Percentiles rank a stretch among this genome's conserved stretches.
phyloP scores from a whole-genome alignment of 2,329 filamentous ascomycete genomes.

The Monilinia polystroma region DNA sequence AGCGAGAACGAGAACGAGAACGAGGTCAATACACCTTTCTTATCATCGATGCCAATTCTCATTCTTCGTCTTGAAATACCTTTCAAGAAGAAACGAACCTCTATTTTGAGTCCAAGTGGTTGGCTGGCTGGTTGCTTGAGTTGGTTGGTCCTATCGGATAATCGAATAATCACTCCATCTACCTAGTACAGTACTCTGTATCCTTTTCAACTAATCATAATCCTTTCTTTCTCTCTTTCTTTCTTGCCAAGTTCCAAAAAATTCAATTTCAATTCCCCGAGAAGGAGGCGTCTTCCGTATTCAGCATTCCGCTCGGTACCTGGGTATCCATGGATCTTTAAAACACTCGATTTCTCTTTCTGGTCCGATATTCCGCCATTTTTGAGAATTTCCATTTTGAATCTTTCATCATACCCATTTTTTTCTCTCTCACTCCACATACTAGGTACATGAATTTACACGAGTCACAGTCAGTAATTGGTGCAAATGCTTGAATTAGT shows the following conservation, averaged over 20 bases:
- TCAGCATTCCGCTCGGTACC: slow-evolving; percentile 16
- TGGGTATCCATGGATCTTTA: neutral
- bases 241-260: no score
- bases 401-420: neutral
- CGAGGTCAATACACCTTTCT: neutral
- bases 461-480: neutral
- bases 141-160: no score
- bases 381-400: neutral
- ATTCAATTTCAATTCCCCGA: neutral
- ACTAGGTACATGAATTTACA: neutral
- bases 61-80: no score
- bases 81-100: no score
- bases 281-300: neutral
- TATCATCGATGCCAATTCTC: neutral
- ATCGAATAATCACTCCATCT: no score
- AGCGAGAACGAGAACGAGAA: no score
- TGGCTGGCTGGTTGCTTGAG: no score
- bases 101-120: no score
- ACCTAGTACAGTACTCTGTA: no score
- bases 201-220: no score
- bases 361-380: slow-evolving; percentile 11
- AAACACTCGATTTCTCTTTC: neutral
- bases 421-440: neutral
- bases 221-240: no score
- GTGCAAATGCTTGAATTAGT: neutral